Evolutionary conservation across 176 grass and related monocot species (phyloP), one percentile per base, ranked within the genome.

Genomic region (Ensete glaucum): DNA sequence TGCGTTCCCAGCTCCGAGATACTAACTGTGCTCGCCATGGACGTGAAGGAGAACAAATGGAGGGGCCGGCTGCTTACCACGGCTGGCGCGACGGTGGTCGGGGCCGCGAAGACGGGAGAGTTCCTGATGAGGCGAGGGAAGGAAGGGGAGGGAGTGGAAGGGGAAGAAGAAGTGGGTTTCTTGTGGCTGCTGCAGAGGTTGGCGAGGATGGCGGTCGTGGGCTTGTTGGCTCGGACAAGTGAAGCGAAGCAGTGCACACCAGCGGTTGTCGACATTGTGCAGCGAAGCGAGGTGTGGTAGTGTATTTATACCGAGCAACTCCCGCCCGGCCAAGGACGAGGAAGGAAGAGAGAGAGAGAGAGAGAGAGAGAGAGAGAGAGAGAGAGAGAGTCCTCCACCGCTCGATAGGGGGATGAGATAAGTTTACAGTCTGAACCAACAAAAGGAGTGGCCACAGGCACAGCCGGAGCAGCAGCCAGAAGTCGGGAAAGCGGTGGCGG

Each of bases 201-300:
- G 82, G 71, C 24, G n/a, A n/a, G n/a, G n/a, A n/a, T n/a, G n/a
- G n/a, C n/a, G n/a, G n/a, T n/a, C n/a, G n/a, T n/a, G n/a, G n/a
- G n/a, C n/a, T n/a, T n/a, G n/a, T n/a, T n/a, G 82, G 71, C 24
- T 27, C 72, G 34, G 21, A 80, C 70, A 4, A 79, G 72, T 53
- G 53, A 24, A 34, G 84, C 72, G 62, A 82, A 67, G 78, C 53
- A 87, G 78, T 72, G 27, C 12, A 79, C 64, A 9, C 81, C 76
- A 75, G 86, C 86, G 76, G 82, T 87, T 2, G 29, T 29, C 69
- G 76, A 86, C 93, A 96, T 96, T 83, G 76, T 80, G 72, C n/a
- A 48, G n/a, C 34, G 54, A 59, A 25, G 3, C 43, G 15, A 67
- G 82, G n/a, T 50, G 24, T 13, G 34, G 50, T 68, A 15, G 15